Percentiles rank a stretch among this genome's conserved stretches.
phyloP scores from a whole-genome alignment of 2,329 filamentous ascomycete species.

The Tothia fuscella region DNA sequence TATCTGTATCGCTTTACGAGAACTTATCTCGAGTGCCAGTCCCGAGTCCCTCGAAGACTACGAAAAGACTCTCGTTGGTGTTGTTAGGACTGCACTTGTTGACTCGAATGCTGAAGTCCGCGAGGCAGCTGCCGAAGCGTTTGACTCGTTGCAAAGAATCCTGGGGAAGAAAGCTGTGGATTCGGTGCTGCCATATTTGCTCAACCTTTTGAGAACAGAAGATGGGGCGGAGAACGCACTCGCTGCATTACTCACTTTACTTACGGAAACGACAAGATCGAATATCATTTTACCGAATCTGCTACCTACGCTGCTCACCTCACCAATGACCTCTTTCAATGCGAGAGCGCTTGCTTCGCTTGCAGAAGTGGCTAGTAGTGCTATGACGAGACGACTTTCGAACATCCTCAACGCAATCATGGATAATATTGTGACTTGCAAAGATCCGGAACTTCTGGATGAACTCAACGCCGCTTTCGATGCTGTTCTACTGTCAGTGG shows the following conservation, averaged over 20 bases:
- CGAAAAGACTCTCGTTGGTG: conserved; percentile 87
- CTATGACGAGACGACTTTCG: conserved; percentile 83
- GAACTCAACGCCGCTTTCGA: conserved; percentile 78
- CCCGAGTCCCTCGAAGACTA: conserved; percentile 85
- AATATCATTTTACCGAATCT: conserved; percentile 96
- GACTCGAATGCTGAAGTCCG: conserved; percentile 82
- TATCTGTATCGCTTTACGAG: conserved; percentile 90
- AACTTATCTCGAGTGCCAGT: conserved; percentile 81
- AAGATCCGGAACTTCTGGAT: conserved; percentile 58
- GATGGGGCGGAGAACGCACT: conserved; percentile 84
- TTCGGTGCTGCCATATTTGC: conserved; percentile 83
- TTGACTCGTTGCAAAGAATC: conserved; percentile 87
- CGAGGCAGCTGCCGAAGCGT: conserved; percentile 92
- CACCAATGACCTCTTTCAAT: conserved; percentile 89
- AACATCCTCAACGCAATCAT: conserved; percentile 87
- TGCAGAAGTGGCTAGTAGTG: conserved; percentile 76
- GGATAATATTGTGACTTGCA: conserved; percentile 74
- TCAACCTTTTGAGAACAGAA: conserved; percentile 78
- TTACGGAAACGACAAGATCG: conserved; percentile 85
- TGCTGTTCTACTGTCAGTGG: conserved; percentile 79
- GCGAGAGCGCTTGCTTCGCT: conserved; percentile 86
- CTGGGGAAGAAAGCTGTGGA: conserved; percentile 91
- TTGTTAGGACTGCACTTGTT: conserved; percentile 83
- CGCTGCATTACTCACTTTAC: conserved; percentile 79
- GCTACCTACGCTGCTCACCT: conserved; percentile 80